Evolutionary conservation across 2,329 filamentous ascomycete genomes (phyloP).

Genomic region (Fusarium verrucosum): DNA sequence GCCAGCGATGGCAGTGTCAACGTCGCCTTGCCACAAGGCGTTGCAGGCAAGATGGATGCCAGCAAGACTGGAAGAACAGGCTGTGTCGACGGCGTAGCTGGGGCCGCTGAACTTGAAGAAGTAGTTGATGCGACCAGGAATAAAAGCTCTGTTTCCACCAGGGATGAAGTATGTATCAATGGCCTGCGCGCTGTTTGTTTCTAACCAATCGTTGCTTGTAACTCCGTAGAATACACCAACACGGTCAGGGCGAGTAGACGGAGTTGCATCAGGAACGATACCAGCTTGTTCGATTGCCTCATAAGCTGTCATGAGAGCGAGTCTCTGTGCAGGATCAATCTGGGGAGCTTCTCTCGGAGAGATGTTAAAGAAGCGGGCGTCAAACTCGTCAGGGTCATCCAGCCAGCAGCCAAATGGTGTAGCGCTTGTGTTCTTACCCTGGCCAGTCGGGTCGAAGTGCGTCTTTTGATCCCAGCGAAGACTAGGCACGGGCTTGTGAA

Average conservation of each 20-base stretch:
- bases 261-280: conserved; percentile 69
- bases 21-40: conserved; percentile 74
- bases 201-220: conserved; percentile 81
- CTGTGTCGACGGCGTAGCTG: conserved; percentile 78
- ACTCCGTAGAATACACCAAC: conserved; percentile 81
- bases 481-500: conserved; percentile 62
- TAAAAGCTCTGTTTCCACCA: conserved; percentile 56
- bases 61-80: conserved; percentile 78
- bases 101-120: conserved; percentile 81
- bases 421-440: conserved; percentile 67
- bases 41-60: conserved; percentile 77
- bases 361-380: conserved; percentile 77
- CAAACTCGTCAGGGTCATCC: conserved; percentile 72
- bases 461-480: conserved; percentile 38
- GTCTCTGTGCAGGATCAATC: conserved; percentile 72
- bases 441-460: conserved; percentile 63
- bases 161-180: conserved; percentile 66
- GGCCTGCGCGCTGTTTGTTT: conserved; percentile 78
- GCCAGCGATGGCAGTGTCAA: conserved; percentile 82
- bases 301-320: conserved; percentile 72
- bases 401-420: conserved; percentile 58
- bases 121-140: conserved; percentile 74
- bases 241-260: conserved; percentile 64
- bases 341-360: conserved; percentile 55
- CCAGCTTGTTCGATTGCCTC: conserved; percentile 75